Evolutionary conservation across 805 yeast species (phyloP).

Genomic region (Yarrowia sp.): DNA sequence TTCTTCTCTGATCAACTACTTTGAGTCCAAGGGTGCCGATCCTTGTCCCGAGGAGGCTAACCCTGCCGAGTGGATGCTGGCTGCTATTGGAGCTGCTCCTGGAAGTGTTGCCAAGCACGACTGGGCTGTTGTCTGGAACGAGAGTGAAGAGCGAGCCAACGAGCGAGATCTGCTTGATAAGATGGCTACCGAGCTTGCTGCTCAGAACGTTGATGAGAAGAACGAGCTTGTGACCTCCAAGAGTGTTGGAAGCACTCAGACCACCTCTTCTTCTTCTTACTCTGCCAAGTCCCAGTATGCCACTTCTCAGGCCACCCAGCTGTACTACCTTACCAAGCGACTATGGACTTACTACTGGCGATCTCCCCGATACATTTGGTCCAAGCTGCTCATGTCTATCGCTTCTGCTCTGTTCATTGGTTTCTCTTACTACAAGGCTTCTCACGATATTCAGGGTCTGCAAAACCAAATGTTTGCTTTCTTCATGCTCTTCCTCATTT

Average conservation of each 20-base stretch:
- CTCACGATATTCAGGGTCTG: constrained; percentile 60
- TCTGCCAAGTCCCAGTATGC: constrained; percentile 46
- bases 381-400: constrained; percentile 53
- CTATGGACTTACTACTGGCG: constrained; percentile 63
- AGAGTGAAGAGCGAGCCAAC: constrained; percentile 58
- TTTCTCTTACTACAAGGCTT: constrained; percentile 65
- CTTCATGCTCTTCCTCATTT: constrained; percentile 62
- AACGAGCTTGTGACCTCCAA: constrained; percentile 1
- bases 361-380: constrained; percentile 59
- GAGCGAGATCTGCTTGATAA: constrained; percentile 53
- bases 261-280: not conserved
- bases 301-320: constrained; percentile 42
- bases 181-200: constrained; percentile 53
- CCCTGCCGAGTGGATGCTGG: constrained; percentile 92
- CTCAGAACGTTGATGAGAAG: constrained; percentile 64
- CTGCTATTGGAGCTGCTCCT: constrained; percentile 46
- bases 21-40: constrained; percentile 63
- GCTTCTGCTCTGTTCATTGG: constrained; percentile 62
- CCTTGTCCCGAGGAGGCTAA: constrained; percentile 68
- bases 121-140: constrained; percentile 68
- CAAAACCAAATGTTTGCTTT: constrained; percentile 81
- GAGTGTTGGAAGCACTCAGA: not conserved
- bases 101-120: constrained; percentile 38
- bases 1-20: constrained; percentile 56
- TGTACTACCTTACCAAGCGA: constrained; percentile 48